These are phyloP conservation scores for Aspergillus vadensis DNA, from an alignment of 2,329 filamentous ascomycete genomes.

Conservation along the genomic window DNA sequence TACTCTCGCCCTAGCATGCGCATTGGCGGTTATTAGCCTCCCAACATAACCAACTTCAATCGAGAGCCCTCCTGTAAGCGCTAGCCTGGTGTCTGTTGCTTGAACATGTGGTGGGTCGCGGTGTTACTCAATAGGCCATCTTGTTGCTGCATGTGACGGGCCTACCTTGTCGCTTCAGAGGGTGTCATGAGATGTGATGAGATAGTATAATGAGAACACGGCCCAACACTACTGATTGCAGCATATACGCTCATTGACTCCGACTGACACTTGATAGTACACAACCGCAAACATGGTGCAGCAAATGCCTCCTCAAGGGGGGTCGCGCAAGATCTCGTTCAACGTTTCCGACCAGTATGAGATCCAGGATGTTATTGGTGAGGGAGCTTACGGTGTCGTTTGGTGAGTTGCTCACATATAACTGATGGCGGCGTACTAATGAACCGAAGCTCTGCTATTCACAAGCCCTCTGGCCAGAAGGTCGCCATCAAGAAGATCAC, in stretches of 20 bases:
- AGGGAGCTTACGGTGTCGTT: conserved; percentile 97
- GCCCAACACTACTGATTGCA: background rate
- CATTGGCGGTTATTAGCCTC: conserved; percentile 4
- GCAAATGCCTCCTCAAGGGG: conserved; percentile 51
- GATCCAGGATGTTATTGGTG: conserved; percentile 98
- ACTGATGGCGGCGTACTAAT: conserved; percentile 16
- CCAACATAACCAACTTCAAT: background rate
- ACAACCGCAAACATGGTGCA: conserved; percentile 41
- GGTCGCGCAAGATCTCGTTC: conserved; percentile 93
- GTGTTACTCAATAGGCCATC: background rate
- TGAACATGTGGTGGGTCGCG: conserved; percentile 1
- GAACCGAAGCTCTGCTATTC: conserved; percentile 76
- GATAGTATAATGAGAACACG: conserved; percentile 1
- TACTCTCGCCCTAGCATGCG: conserved; percentile 9
- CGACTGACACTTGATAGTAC: conserved; percentile 16
- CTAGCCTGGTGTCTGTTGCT: conserved; percentile 6
- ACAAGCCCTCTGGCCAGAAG: conserved; percentile 97
- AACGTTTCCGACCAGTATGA: conserved; percentile 99
- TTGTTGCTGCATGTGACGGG: conserved; percentile 8
- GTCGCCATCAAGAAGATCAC: conserved; percentile 99
- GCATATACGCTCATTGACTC: background rate
- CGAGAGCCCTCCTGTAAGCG: conserved; percentile 16
- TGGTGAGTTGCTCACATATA: conserved; percentile 65
- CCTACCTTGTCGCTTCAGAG: background rate
- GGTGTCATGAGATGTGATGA: conserved; percentile 1